phyloP scores from a whole-genome alignment of 2,329 filamentous ascomycete species.

The Simplicillium aogashimaense region DNA sequence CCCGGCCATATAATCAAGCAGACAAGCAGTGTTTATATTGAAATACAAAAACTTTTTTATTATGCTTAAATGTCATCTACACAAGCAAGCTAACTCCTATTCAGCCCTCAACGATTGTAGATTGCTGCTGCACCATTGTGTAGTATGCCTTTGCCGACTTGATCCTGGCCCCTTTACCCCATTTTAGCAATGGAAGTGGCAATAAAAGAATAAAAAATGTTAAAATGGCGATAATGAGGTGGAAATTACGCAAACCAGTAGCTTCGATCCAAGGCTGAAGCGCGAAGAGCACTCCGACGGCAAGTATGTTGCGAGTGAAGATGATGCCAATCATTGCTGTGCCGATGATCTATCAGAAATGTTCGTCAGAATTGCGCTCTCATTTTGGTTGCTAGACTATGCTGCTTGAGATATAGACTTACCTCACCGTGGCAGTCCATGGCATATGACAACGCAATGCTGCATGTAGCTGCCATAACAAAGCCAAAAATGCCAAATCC shows the following conservation, averaged over 20 bases:
- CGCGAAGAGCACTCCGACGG: slow-evolving; percentile 10
- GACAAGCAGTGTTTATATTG: too few relatives aligned
- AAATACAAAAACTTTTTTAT: too few relatives aligned
- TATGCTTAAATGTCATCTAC: too few relatives aligned
- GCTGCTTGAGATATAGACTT: slow-evolving; percentile 1
- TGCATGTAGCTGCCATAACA: slow-evolving; percentile 22
- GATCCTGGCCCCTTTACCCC: slow-evolving; percentile 11
- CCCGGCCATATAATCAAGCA: too few relatives aligned
- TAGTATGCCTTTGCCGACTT: background rate
- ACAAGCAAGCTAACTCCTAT: too few relatives aligned
- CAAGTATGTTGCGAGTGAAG: slow-evolving; percentile 13
- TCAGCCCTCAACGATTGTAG: too few relatives aligned
- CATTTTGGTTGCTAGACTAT: too few relatives aligned
- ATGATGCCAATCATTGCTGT: slow-evolving; percentile 12
- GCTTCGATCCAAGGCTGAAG: slow-evolving; percentile 12
- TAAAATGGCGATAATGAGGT: slow-evolving; percentile 7
- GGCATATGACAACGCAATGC: slow-evolving; percentile 21
- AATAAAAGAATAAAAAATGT: slow-evolving; percentile 8
- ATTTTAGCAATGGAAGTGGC: slow-evolving; percentile 10
- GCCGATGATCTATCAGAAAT: slow-evolving; percentile 11
- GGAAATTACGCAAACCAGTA: slow-evolving; percentile 12
- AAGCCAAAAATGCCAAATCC: slow-evolving; percentile 25
- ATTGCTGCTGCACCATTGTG: too few relatives aligned
- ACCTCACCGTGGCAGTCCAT: slow-evolving; percentile 26
- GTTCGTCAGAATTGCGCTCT: too few relatives aligned